Conservation (phyloP, 208 protist genomes). For the Angomonas ambiguus region DNA sequence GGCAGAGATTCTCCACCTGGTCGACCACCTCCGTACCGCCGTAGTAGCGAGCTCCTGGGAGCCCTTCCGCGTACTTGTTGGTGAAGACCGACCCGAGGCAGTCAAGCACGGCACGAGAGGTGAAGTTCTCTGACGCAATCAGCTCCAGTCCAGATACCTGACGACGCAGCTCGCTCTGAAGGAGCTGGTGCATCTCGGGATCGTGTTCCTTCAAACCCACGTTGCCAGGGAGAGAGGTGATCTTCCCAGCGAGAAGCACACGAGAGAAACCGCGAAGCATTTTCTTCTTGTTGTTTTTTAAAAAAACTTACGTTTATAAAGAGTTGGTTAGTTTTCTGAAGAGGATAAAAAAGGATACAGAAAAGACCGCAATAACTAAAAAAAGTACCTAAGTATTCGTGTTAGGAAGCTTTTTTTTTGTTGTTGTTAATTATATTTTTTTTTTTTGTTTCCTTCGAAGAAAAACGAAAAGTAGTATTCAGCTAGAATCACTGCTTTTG, state of each 20-base stretch:
- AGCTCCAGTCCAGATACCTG: slow-evolving; percentile 88
- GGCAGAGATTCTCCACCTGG: slow-evolving; percentile 93
- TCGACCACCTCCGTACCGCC: slow-evolving; percentile 98
- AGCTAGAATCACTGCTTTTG: background rate
- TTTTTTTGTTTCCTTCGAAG: background rate
- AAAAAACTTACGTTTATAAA: background rate
- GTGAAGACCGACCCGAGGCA: slow-evolving; percentile 96
- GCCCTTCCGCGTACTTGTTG: slow-evolving; percentile 99
- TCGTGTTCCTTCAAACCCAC: slow-evolving; percentile 49
- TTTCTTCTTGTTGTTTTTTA: slow-evolving; percentile 4
- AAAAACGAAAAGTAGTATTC: background rate
- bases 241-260: slow-evolving; percentile 12
- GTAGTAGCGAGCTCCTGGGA: slow-evolving; percentile 96
- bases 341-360: slow-evolving; percentile 5
- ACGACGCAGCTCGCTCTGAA: slow-evolving; percentile 82
- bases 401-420: background rate
- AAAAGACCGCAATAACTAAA: no score
- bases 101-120: slow-evolving; percentile 96
- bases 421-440: slow-evolving; percentile 5
- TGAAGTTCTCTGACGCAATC: slow-evolving; percentile 98
- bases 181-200: slow-evolving; percentile 72
- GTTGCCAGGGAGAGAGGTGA: slow-evolving; percentile 26
- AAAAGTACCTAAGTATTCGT: no score
- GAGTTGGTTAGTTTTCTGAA: background rate
- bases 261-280: slow-evolving; percentile 22